A percentile compares a stretch with the other conserved stretches of the same genome.
phyloP scores from a whole-genome alignment of 768 basidiomycete species.

The Termitomyces titanicus region DNA sequence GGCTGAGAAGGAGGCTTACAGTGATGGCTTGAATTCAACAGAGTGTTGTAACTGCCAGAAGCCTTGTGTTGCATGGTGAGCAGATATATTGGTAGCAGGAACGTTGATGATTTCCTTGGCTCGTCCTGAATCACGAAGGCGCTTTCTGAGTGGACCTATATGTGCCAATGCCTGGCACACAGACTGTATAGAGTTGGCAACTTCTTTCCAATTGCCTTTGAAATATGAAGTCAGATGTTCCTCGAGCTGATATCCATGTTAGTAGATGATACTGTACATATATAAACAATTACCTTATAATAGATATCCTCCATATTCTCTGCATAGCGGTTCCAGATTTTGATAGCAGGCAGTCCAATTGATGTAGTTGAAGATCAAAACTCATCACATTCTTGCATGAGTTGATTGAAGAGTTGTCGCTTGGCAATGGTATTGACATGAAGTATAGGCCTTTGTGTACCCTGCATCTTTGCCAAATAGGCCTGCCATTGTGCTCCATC shows the following conservation, averaged over 20 bases:
- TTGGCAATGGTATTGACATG: no score
- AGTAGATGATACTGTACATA: neutral
- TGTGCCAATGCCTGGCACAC: neutral
- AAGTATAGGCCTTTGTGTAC: no score
- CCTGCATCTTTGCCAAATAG: no score
- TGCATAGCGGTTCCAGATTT: neutral
- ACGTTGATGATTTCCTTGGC: neutral
- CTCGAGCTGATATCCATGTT: neutral
- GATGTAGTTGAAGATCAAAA: no score
- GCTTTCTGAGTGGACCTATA: neutral
- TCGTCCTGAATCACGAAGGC: neutral
- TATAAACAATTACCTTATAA: neutral
- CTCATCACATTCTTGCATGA: constrained; percentile 10
- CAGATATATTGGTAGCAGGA: neutral
- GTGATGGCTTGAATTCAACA: no score
- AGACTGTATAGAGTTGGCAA: neutral
- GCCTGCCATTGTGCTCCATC: neutral
- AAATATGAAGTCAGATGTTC: neutral
- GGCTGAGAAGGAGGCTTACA: no score
- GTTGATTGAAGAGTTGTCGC: no score
- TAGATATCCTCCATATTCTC: neutral
- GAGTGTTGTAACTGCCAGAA: no score
- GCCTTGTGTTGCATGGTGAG: neutral
- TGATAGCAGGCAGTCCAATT: neutral
- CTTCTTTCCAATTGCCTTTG: no score